Conservation (phyloP, 306 rosid species). For the Gillenia trifoliata region DNA sequence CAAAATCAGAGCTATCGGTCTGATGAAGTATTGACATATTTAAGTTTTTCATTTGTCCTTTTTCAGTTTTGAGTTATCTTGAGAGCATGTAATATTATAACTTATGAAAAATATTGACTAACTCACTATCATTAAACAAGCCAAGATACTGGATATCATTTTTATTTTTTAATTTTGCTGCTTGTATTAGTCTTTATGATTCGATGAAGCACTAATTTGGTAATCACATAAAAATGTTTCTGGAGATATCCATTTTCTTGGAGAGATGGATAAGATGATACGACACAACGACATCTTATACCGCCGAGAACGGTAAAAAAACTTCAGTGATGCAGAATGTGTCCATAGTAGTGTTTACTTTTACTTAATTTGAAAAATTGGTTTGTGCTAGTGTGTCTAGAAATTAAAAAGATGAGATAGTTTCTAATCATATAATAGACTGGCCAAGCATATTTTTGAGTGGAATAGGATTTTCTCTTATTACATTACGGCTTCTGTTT, state of each 20-base stretch:
- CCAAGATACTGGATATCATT: neutral
- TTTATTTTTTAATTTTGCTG: neutral
- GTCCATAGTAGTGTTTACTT: neutral
- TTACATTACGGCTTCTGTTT: neutral
- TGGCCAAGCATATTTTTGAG: neutral
- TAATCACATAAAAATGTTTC: neutral
- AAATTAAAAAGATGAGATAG: neutral
- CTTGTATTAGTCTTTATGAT: neutral
- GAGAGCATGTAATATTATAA: neutral
- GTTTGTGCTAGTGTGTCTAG: neutral
- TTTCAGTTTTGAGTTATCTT: neutral
- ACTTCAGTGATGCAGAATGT: neutral
- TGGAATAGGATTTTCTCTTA: neutral
- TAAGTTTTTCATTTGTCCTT: neutral
- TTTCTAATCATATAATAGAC: neutral
- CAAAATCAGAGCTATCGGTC: conserved; percentile 51
- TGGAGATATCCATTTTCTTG: neutral
- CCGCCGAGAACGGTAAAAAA: neutral
- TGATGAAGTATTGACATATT: conserved; percentile 57
- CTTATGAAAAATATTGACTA: neutral
- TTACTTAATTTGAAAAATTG: neutral
- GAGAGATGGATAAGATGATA: neutral
- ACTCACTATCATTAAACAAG: neutral
- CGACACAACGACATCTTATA: neutral
- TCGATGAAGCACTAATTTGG: neutral